Evolutionary conservation across 768 basidiomycete genomes (phyloP).

Genomic region (Piloderma croceum): DNA sequence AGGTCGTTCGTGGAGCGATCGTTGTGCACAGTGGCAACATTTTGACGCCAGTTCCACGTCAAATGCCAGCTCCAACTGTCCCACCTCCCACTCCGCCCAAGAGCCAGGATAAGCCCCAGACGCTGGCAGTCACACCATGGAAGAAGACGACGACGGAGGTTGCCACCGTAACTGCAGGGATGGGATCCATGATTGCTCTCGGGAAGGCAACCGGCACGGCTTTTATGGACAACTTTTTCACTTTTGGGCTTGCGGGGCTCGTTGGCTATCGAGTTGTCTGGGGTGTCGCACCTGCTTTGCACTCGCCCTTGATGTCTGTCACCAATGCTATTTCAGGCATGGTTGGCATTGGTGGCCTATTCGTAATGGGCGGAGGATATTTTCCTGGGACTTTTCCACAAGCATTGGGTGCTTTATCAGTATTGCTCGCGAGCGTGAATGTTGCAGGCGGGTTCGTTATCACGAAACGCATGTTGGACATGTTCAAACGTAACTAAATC

Average conservation of each 20-base stretch:
- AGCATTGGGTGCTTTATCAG: slow-evolving; percentile 71
- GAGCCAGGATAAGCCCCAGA: slow-evolving; percentile 39
- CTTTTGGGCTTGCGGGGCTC: slow-evolving; percentile 79
- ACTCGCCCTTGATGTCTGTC: slow-evolving; percentile 88
- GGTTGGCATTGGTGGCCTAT: slow-evolving; percentile 82
- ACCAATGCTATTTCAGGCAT: slow-evolving; percentile 87
- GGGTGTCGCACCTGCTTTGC: slow-evolving; percentile 83
- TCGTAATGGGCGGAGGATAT: slow-evolving; percentile 87
- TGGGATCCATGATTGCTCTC: slow-evolving; percentile 66
- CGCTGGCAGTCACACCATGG: slow-evolving; percentile 73
- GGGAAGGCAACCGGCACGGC: slow-evolving; percentile 76
- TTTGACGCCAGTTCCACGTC: slow-evolving; percentile 63
- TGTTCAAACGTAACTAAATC: slow-evolving; percentile 70
- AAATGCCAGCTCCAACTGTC: slow-evolving; percentile 54
- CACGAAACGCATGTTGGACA: slow-evolving; percentile 88
- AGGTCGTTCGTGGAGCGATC: slow-evolving; percentile 78
- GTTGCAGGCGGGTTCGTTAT: slow-evolving; percentile 87
- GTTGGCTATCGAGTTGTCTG: slow-evolving; percentile 88
- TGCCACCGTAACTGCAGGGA: slow-evolving; percentile 64
- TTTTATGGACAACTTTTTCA: slow-evolving; percentile 88
- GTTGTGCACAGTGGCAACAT: slow-evolving; percentile 64
- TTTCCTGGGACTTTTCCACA: slow-evolving; percentile 79
- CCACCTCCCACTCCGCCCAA: slow-evolving; percentile 46
- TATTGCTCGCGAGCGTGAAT: slow-evolving; percentile 84
- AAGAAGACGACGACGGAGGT: slow-evolving; percentile 76